A percentile compares a stretch with the other conserved stretches of the same genome.
These are phyloP conservation scores for Claviceps paspali DNA, from an alignment of 2,329 filamentous ascomycete genomes.

Conservation along the genomic window DNA sequence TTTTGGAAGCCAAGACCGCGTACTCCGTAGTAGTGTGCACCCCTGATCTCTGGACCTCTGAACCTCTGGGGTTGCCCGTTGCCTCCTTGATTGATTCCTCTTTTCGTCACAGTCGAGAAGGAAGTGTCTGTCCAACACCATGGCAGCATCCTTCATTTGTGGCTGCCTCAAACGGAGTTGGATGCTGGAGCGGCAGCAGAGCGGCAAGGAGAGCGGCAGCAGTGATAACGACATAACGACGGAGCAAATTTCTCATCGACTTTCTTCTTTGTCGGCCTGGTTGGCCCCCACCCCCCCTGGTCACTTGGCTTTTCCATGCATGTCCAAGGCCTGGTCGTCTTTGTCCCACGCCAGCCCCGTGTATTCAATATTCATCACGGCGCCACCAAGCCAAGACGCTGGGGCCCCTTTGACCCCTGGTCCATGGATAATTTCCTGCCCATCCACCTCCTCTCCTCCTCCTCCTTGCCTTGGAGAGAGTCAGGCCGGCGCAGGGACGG, in stretches of 20 bases:
- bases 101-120: too few relatives aligned
- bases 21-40: too few relatives aligned
- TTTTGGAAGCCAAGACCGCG: too few relatives aligned
- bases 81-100: too few relatives aligned
- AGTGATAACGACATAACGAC: slow-evolving; percentile 2
- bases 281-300: slow-evolving; percentile 5
- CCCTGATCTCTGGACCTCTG: too few relatives aligned
- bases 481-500: not conserved
- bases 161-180: not conserved
- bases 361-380: slow-evolving; percentile 2
- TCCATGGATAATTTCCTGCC: slow-evolving; percentile 6
- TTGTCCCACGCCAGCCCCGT: slow-evolving; percentile 6
- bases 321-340: slow-evolving; percentile 1
- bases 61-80: too few relatives aligned
- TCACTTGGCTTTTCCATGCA: not conserved
- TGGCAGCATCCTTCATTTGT: too few relatives aligned
- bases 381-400: slow-evolving; percentile 5
- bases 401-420: slow-evolving; percentile 1
- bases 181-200: not conserved
- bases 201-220: not conserved
- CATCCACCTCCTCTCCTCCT: slow-evolving; percentile 1
- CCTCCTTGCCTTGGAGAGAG: not conserved
- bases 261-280: slow-evolving; percentile 1
- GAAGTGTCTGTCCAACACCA: too few relatives aligned
- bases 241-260: slow-evolving; percentile 3